Base-by-base conservation (phyloP, 257 asterid species). In the Henckelia pumila region DNA sequence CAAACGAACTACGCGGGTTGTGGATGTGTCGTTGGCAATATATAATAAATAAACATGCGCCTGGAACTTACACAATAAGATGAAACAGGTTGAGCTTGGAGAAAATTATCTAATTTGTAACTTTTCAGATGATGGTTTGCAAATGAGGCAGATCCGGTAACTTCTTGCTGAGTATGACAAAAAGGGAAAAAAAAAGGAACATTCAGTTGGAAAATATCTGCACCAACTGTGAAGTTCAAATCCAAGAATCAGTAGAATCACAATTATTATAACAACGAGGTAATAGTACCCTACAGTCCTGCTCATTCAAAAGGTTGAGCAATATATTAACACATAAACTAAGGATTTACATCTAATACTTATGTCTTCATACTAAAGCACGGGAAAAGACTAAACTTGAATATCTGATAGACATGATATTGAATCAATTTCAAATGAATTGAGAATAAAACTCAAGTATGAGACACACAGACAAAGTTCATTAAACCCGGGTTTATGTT, bases 31-130 rank as follows among this genome's bases (percentile, higher is more conserved):
- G 33, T 20, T 56, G 76, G 50, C 25, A 67, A 59, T 23, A 53
- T 1, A 63, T 75, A 57, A 60, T n/a, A 61, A 52, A 26, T 56
- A 49, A 19, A 28, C 69, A 68, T 22, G 60, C 8, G 13, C 44
- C 63, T 40, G 61, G 56, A 79, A 79, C 96, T 91, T 78, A 91
- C 98, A 23, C 96, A 87, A 80, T 87, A 89, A 60, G 98, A 82
- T 59, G 95, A 85, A 75, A 92, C 50, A 22, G 96, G 96, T 69
- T 91, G 84, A 68, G 80, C 92, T 72, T 89, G 95, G 67, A 92
- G 94, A 80, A 83, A 85, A 68, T 79, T 85, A 69, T 89, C 96
- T 75, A 87, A 69, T 69, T 85, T 89, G 26, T 80, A 86, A 74
- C 69, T 82, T 82, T 86, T 87, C 64, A 76, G 71, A 60, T 77